Evolutionary conservation across 768 basidiomycete species (phyloP).

Genomic region (Guyanaporus albipodus): DNA sequence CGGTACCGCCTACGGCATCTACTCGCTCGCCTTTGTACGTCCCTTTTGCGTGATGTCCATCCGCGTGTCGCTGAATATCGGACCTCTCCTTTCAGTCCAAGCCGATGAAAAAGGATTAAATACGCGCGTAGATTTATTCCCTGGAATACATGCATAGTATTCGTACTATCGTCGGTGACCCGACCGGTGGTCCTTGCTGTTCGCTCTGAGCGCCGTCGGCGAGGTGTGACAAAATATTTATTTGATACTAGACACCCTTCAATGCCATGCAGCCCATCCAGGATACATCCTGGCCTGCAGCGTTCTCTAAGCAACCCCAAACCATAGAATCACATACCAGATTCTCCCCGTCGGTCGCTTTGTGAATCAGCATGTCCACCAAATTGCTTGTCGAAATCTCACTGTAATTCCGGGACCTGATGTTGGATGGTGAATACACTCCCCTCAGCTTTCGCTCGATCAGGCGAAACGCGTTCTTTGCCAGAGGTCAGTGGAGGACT

Average conservation of each 20-base stretch:
- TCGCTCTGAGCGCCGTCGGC: too few relatives aligned
- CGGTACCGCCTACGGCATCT: constrained; percentile 49
- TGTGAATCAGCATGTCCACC: constrained; percentile 88
- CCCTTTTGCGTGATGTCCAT: neutral
- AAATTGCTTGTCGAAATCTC: constrained; percentile 77
- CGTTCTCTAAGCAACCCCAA: constrained; percentile 5
- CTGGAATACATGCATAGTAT: constrained; percentile 16
- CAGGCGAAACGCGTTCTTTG: constrained; percentile 70
- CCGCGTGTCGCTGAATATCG: neutral
- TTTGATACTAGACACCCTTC: constrained; percentile 1
- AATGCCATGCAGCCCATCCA: constrained; percentile 87
- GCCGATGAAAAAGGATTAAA: constrained; percentile 25
- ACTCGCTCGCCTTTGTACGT: constrained; percentile 44
- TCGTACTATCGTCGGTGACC: too few relatives aligned
- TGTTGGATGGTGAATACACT: constrained; percentile 48
- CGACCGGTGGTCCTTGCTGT: too few relatives aligned
- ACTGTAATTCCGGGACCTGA: constrained; percentile 36
- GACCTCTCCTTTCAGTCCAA: constrained; percentile 22
- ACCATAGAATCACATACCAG: constrained; percentile 44
- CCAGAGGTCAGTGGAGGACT: constrained; percentile 60
- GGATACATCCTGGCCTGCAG: constrained; percentile 85
- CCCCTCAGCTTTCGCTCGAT: constrained; percentile 85
- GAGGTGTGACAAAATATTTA: neutral
- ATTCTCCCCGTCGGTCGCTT: constrained; percentile 72
- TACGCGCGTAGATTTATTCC: constrained; percentile 15